Base-by-base conservation (phyloP, 2,329 filamentous ascomycete genomes). In the Periconia digitata region DNA sequence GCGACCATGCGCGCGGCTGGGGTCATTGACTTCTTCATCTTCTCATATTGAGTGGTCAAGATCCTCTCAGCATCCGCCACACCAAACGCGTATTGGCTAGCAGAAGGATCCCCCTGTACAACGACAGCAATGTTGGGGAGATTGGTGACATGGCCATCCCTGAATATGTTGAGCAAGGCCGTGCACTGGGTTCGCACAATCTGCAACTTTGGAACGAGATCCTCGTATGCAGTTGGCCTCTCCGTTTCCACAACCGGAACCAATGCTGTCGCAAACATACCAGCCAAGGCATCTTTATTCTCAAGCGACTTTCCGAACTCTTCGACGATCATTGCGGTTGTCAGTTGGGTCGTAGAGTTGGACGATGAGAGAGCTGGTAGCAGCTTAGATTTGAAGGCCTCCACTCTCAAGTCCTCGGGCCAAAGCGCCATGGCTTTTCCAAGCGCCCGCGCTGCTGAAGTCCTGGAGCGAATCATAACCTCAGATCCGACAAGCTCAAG, bases 401-500 rank as follows among this genome's bases (percentile, higher is more conserved):
- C 80, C 58, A 84, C 77, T 51, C 75, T 79, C 46, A 74, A 74
- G 24, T 80, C 69, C 42, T 72, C 71, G n/a, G 91, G 88, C 68
- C 95, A 86, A 32, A 85, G 73, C 15, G 86, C 84, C 76, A 99
- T 89, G 36, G 95, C 80, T 56, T 90, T 81, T 27, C 92, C 94
- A 71, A 99, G 85, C 2, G 94, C 94, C 63, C 83, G 85, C 17
- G 92, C 89, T 12, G 92, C 90, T 50, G 85, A 88, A n/a, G 95
- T 86, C 58, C 92, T 89, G 7, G 92, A 96, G 52, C 92, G 85
- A 42, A 97, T 84, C 70, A 99, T 83, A 6, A 86, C 86, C 51
- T 99, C 94, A 62, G 88, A 83, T 24, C 94, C 92, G 21, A 99
- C 92, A 36, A 99, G 79, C 65, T 99, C 95, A 40, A 97, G 86